Evolutionary conservation across 257 asterid species (phyloP), one percentile per base, ranked within the genome.

Genomic region (Gardenia jasminoides): DNA sequence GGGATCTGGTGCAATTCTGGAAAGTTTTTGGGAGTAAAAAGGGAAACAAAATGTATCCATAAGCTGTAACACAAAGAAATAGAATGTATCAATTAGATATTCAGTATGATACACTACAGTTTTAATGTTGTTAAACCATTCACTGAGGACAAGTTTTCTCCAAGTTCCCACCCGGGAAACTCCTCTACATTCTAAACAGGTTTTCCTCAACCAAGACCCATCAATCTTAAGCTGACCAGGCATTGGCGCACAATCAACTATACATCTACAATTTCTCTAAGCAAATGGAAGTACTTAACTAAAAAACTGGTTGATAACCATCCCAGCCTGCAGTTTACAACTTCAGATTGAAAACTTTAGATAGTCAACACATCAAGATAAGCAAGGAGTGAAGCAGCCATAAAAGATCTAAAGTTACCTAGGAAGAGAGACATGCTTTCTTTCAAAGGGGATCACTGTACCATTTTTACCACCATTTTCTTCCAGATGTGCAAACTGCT

Each of bases 381-480:
- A 24, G 78, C 17, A 33, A 67, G 31, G 17, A 31, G n/a, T 68
- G 67, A 62, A 33, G 48, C 36, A 20, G 19, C 72, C 48, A 62
- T 44, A 41, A 74, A 43, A 79, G 26, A 78, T 64, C 22, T n/a
- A 36, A 50, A 61, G 46, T 70, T 88, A 91, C 97, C 97, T 89
- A 59, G 97, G 97, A 87, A 92, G 97, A 50, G 97, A 92, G 68
- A 83, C 89, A 76, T 92, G 98, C 81, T 93, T 91, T 84, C 97
- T 85, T 77, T 89, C 96, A 36, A 88, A 88, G 0, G 93, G 98
- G 82, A 81, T 67, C 70, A 74, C 88, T 2, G 87, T 88, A 68
- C 92, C 92, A 61, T 67, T 76, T 83, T 89, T 88, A 77, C 90
- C 96, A 82, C 66, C 86, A 56, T 89, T 84, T 82, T 92, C 98